Percentiles rank a stretch among this genome's conserved stretches.
phyloP scores from a whole-genome alignment of 768 basidiomycete species.

The Postia placenta region DNA sequence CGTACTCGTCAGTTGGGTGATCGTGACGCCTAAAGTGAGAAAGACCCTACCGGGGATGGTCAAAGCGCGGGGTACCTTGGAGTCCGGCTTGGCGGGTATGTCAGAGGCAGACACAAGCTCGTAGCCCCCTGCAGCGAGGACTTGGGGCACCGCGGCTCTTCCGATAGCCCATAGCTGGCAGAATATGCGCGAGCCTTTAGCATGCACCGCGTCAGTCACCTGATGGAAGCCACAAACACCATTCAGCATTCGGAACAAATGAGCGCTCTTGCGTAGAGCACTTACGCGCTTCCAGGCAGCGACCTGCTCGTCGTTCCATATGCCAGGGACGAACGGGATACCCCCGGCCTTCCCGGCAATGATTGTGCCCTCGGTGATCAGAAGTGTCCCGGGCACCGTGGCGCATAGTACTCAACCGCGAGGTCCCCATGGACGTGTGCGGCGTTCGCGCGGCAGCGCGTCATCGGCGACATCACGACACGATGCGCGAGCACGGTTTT shows the following conservation, averaged over 20 bases:
- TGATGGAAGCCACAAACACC: conserved; percentile 16
- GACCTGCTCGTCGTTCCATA: conserved; percentile 52
- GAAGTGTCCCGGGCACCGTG: conserved; percentile 38
- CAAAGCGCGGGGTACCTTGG: conserved; percentile 15
- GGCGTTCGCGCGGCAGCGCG: conserved; percentile 32
- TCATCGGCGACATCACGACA: conserved; percentile 46
- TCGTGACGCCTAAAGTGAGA: neutral
- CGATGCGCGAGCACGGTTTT: conserved; percentile 36
- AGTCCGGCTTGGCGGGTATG: conserved; percentile 11
- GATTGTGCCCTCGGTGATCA: conserved; percentile 50
- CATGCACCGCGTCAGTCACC: conserved; percentile 53
- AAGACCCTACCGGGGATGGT: conserved; percentile 12
- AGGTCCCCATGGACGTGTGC: conserved; percentile 30
- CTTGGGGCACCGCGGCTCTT: conserved; percentile 26
- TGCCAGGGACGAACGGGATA: conserved; percentile 45
- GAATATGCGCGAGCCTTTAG: conserved; percentile 42
- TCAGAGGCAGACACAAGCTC: conserved; percentile 15
- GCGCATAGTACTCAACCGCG: conserved; percentile 37
- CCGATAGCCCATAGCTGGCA: conserved; percentile 55
- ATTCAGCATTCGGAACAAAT: neutral
- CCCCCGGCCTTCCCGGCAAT: conserved; percentile 44
- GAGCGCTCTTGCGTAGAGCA: no score
- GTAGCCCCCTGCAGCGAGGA: conserved; percentile 34
- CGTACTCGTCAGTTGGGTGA: neutral
- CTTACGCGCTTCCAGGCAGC: conserved; percentile 38